Percentiles rank a stretch among this genome's conserved stretches.
These are phyloP conservation scores for Rhytidiadelphus loreus DNA, from an alignment of 225 moss, liverwort and hornwort genomes.

Conservation along the genomic window DNA sequence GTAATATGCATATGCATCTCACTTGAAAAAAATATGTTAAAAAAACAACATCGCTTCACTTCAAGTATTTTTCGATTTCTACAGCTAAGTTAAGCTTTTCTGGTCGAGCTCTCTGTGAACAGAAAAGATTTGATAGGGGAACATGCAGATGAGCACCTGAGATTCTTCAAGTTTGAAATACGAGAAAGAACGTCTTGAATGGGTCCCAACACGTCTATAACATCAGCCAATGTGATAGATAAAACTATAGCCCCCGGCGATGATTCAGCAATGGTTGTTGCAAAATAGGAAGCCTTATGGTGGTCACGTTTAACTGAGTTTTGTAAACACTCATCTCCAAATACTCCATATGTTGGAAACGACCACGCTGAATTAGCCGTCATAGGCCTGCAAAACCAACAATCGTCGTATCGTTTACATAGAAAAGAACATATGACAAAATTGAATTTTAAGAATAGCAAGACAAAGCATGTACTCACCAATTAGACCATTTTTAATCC, in stretches of 20 bases:
- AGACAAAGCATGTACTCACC: neutral
- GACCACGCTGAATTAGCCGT: constrained; percentile 28
- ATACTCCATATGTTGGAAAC: constrained; percentile 65
- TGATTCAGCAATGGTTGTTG: constrained; percentile 50
- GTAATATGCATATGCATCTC: neutral
- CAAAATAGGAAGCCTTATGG: constrained; percentile 40
- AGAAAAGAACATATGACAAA: neutral
- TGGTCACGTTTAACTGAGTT: constrained; percentile 27
- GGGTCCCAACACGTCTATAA: constrained; percentile 64
- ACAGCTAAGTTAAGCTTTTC: neutral
- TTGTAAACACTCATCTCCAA: constrained; percentile 86
- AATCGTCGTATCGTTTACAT: neutral
- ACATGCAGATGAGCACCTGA: constrained; percentile 42
- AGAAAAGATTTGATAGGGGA: neutral
- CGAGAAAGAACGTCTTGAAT: constrained; percentile 82
- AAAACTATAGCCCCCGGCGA: constrained; percentile 39
- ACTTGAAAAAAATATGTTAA: neutral
- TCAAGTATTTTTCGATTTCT: neutral
- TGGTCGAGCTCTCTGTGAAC: neutral
- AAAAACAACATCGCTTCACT: neutral
- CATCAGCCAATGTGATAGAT: constrained; percentile 60
- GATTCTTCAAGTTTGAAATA: constrained; percentile 63
- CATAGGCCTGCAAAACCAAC: constrained; percentile 9
- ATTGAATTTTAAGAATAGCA: neutral
- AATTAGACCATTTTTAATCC: neutral